phyloP scores from a whole-genome alignment of 1,284 basidiomycete genomes.

The Neonothopanus nambi region DNA sequence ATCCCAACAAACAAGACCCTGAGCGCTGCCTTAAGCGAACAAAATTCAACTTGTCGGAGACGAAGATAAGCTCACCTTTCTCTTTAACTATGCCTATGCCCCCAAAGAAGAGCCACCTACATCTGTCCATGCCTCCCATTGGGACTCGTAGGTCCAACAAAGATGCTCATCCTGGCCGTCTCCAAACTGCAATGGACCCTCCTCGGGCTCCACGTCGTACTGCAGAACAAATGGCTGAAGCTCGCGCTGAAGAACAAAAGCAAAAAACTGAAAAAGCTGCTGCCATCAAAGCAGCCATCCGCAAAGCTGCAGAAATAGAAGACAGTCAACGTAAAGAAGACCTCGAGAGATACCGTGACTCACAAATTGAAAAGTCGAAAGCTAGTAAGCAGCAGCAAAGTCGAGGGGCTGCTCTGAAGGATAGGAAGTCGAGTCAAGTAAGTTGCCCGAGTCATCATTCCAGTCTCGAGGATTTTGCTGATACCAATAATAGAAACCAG shows the following conservation, averaged over 20 bases:
- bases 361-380: not conserved
- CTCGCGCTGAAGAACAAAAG: not conserved
- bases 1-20: too few relatives aligned
- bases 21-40: too few relatives aligned
- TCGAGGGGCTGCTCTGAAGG: too few relatives aligned
- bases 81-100: too few relatives aligned
- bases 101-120: too few relatives aligned
- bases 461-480: too few relatives aligned
- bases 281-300: not conserved
- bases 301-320: not conserved
- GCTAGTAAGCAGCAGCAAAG: too few relatives aligned
- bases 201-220: not conserved
- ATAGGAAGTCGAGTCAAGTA: too few relatives aligned
- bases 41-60: too few relatives aligned
- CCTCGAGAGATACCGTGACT: not conserved
- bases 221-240: not conserved
- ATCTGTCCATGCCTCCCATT: not conserved
- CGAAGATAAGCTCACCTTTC: too few relatives aligned
- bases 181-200: not conserved
- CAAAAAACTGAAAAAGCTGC: not conserved
- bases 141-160: not conserved
- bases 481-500: too few relatives aligned
- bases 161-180: not conserved
- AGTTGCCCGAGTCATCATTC: too few relatives aligned
- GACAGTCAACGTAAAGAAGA: not conserved